Percentiles rank a stretch among this genome's conserved stretches.
These are phyloP conservation scores for Claviceps pazoutovae DNA, from an alignment of 2,329 filamentous ascomycete species.

Conservation along the genomic window DNA sequence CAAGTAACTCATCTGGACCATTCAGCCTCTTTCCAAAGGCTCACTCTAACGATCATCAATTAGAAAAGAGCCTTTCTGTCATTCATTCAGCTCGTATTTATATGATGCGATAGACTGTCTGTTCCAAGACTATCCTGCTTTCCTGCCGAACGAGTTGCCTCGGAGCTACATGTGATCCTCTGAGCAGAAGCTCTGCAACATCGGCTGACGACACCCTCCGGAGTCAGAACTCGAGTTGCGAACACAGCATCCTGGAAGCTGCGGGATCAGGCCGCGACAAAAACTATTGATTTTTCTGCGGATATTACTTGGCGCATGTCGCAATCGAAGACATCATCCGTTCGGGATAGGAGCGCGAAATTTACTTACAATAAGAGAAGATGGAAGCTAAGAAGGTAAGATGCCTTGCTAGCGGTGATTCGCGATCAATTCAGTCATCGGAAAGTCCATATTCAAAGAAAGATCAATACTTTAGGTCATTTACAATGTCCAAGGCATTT, in stretches of 20 bases:
- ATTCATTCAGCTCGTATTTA: not conserved
- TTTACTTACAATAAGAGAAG: slow-evolving; percentile 8
- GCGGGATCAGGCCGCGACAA: not conserved
- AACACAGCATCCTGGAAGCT: not conserved
- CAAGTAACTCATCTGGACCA: not conserved
- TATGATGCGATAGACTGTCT: not conserved
- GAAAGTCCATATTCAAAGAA: not conserved
- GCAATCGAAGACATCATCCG: not conserved
- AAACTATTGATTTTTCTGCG: not conserved
- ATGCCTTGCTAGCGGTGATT: not conserved
- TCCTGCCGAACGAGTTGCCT: not conserved
- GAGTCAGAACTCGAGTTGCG: not conserved
- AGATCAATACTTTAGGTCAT: slow-evolving; percentile 22
- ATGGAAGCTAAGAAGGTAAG: slow-evolving; percentile 31
- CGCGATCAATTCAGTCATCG: not conserved
- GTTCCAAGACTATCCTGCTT: not conserved
- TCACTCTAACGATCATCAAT: not conserved
- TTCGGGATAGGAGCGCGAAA: not conserved
- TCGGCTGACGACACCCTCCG: not conserved
- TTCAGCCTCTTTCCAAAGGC: not conserved
- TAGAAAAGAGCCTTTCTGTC: not conserved
- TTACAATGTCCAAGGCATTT: slow-evolving; percentile 47
- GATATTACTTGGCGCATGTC: not conserved
- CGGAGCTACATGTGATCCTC: not conserved
- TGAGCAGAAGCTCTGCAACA: not conserved